Conservation (phyloP, 2,329 filamentous ascomycete genomes). For the Venturia oleaginea region DNA sequence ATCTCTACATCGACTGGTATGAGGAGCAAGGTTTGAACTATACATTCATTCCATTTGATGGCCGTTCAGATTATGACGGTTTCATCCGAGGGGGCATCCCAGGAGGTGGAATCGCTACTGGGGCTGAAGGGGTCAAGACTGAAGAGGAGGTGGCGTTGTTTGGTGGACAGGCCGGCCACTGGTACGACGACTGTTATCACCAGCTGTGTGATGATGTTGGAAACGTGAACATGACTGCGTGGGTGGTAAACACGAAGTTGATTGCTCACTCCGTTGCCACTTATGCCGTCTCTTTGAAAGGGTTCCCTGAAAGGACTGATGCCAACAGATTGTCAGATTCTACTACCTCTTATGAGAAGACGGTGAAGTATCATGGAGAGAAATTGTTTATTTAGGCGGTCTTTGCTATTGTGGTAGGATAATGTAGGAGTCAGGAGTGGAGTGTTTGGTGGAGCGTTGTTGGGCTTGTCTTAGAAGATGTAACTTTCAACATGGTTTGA, state of each 20-base stretch:
- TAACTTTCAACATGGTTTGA: too few species aligned
- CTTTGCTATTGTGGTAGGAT: background rate
- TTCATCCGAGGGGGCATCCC: conserved; percentile 31
- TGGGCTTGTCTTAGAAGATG: background rate
- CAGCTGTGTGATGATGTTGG: conserved; percentile 27
- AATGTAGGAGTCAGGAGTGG: background rate
- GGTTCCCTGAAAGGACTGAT: conserved; percentile 20
- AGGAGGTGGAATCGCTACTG: conserved; percentile 29
- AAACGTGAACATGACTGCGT: conserved; percentile 28
- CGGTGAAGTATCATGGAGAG: conserved; percentile 26
- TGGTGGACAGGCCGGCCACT: conserved; percentile 27
- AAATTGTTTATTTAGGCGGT: conserved; percentile 24
- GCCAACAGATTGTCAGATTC: background rate
- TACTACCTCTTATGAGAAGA: conserved; percentile 17
- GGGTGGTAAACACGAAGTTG: conserved; percentile 31
- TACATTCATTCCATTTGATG: conserved; percentile 27
- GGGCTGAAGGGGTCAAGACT: conserved; percentile 31
- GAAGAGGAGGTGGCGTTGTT: conserved; percentile 26
- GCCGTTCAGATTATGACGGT: conserved; percentile 30
- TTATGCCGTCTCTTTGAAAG: conserved; percentile 26
- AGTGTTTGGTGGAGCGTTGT: background rate
- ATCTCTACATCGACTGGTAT: conserved; percentile 27
- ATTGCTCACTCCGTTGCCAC: conserved; percentile 28
- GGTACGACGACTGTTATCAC: conserved; percentile 33
- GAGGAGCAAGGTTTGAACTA: conserved; percentile 21